Percentiles rank a stretch among this genome's conserved stretches.
Conservation (phyloP, 2,329 filamentous ascomycete species). For the Fusarium begoniae region DNA sequence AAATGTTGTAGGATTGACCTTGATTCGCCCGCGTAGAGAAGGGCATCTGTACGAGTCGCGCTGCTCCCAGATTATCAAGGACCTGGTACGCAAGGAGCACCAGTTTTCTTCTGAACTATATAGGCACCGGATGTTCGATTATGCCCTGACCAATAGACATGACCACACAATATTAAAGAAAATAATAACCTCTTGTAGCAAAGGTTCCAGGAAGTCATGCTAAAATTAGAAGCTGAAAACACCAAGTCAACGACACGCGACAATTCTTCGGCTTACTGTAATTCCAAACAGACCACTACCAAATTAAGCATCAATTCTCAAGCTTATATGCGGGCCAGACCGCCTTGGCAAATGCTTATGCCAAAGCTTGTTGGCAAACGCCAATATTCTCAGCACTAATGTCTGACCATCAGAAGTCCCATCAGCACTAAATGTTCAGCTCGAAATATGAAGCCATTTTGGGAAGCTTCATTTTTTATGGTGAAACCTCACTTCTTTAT, state of each 20-base stretch:
- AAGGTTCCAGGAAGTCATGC: neutral
- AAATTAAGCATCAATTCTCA: neutral
- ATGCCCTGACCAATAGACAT: no score
- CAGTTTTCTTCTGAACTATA: neutral
- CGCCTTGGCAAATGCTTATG: neutral
- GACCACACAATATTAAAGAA: rapidly evolving
- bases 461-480: neutral
- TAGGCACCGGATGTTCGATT: neutral
- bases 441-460: neutral
- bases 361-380: neutral
- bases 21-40: neutral
- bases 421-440: neutral
- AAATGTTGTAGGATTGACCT: neutral
- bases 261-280: neutral
- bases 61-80: neutral
- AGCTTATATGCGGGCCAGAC: neutral
- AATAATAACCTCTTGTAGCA: neutral
- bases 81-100: rapidly evolving
- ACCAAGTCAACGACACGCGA: neutral
- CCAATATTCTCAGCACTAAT: neutral
- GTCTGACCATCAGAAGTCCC: neutral
- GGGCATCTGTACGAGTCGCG: neutral
- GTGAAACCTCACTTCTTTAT: neutral
- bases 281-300: neutral
- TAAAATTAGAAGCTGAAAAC: neutral